Conservation (phyloP, 73 alveolate genomes). For the Paraurostyla sp. region DNA sequence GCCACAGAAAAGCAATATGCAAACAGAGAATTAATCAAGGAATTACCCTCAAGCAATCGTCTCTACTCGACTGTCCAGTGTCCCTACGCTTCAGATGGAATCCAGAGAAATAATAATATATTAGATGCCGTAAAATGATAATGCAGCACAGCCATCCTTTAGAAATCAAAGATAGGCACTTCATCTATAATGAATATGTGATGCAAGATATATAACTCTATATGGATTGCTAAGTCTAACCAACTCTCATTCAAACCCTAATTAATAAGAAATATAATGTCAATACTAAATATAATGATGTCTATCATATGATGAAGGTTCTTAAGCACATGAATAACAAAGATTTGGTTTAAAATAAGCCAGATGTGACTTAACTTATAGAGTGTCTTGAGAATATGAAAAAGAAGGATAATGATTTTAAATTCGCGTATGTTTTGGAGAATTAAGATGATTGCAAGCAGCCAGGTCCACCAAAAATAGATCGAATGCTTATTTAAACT, state of each 20-base stretch:
- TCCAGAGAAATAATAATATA: conserved; percentile 44
- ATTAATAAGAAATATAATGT: conserved; percentile 63
- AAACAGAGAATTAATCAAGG: conserved; percentile 41
- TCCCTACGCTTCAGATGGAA: conserved; percentile 61
- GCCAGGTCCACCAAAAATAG: neutral
- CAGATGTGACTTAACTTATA: conserved; percentile 56
- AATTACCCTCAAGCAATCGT: conserved; percentile 18
- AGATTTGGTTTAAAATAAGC: conserved; percentile 7
- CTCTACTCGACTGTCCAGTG: conserved; percentile 68
- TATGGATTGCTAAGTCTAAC: conserved; percentile 56
- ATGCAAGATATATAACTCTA: conserved; percentile 60
- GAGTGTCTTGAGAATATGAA: conserved; percentile 57
- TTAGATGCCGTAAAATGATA: conserved; percentile 46
- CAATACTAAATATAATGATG: conserved; percentile 57
- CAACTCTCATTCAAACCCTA: neutral
- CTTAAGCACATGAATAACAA: conserved; percentile 51
- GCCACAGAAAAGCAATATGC: conserved; percentile 37
- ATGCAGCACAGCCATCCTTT: conserved; percentile 70
- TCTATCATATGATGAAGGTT: conserved; percentile 55
- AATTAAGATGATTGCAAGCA: conserved; percentile 48
- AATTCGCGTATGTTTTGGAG: conserved; percentile 54
- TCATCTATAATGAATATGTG: conserved; percentile 58
- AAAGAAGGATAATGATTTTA: conserved; percentile 56
- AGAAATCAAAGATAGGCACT: conserved; percentile 68
- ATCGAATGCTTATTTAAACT: conserved; percentile 64